Evolutionary conservation across 2,329 filamentous ascomycete species (phyloP).

Genomic region (Drechslerella coelobrocha): DNA sequence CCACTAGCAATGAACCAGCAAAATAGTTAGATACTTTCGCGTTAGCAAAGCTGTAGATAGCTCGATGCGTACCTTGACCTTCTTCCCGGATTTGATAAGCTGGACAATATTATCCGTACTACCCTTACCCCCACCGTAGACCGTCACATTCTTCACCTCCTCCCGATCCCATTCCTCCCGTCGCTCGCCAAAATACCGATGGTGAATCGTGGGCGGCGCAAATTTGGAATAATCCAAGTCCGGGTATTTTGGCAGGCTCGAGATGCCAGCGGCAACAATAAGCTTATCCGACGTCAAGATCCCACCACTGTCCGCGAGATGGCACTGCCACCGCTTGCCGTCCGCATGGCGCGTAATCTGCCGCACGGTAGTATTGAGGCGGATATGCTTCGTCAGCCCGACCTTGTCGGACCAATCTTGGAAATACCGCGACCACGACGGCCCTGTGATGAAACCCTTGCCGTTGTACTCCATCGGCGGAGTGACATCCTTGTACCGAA

Average conservation of each 20-base stretch:
- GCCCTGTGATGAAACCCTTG: constrained; percentile 68
- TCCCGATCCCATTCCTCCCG: constrained; percentile 57
- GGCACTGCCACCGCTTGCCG: constrained; percentile 47
- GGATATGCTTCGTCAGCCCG: constrained; percentile 62
- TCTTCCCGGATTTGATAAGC: constrained; percentile 64
- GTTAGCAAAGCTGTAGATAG: not conserved
- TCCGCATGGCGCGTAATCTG: constrained; percentile 59
- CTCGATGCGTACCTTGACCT: constrained; percentile 59
- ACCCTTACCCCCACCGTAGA: constrained; percentile 69
- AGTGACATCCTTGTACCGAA: constrained; percentile 53
- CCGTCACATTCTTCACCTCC: constrained; percentile 59
- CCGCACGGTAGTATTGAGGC: constrained; percentile 60
- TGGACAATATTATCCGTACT: constrained; percentile 70
- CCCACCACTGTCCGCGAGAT: constrained; percentile 19
- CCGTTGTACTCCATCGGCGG: constrained; percentile 59
- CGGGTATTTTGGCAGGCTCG: constrained; percentile 66
- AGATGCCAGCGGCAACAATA: constrained; percentile 69
- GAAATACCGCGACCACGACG: constrained; percentile 66
- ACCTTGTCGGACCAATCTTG: constrained; percentile 65
- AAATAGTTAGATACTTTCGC: not conserved
- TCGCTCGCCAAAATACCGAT: constrained; percentile 62
- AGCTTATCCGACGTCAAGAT: constrained; percentile 61
- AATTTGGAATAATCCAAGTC: constrained; percentile 63
- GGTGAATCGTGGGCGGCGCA: constrained; percentile 66
- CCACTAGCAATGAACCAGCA: constrained; percentile 56